Base-by-base conservation (phyloP, 805 yeast genomes). In the Cyberlindnera misumaiensis region DNA sequence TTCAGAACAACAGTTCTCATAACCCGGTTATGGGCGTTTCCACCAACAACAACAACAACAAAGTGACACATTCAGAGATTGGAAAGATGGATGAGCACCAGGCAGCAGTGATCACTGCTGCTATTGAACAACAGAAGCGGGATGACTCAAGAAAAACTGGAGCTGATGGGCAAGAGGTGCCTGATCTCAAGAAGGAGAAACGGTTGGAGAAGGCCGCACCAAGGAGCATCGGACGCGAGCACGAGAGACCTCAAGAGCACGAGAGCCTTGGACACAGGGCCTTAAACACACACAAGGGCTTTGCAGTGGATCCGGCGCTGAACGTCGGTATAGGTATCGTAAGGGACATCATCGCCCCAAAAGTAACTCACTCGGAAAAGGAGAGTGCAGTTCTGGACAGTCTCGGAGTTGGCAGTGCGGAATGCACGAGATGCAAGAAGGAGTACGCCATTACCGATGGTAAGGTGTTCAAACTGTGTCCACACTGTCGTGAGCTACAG, bases 401-500 rank as follows among this genome's bases (percentile, higher is more conserved):
- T 2, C 25, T 24, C 8, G 30, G 35, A 3, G 32, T 35, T 1
- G 48, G 47, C 5, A 39, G 29, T 11, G 13, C 41, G 12, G 32
- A 31, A 4, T 80, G 86, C 45, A 63, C 77, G 2, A 55, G 85
- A 38, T 80, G 86, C 51, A 77, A 77, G 51, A 78, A 77, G 48
- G 68, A 63, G 10, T 79, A 78, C 51, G 66, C 67, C n/a, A 73
- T 70, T 43, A 53, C 62, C 44, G 33, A 40, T 28, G 53, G 63
- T 38, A 48, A 63, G 56, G 35, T 66, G 52, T 79, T 56, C 59
- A 76, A 75, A 52, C 59, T 77, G 38, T 80, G 86, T 52, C 70
- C 70, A 24, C 84, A 77, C 51, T 80, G 86, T 52, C 68, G 85
- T 28, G 78, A 72, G 36, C 56, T 76, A 35, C 86, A 80, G 53